Conservation (phyloP, 2,329 filamentous ascomycete species). For the Colletotrichum sp. region DNA sequence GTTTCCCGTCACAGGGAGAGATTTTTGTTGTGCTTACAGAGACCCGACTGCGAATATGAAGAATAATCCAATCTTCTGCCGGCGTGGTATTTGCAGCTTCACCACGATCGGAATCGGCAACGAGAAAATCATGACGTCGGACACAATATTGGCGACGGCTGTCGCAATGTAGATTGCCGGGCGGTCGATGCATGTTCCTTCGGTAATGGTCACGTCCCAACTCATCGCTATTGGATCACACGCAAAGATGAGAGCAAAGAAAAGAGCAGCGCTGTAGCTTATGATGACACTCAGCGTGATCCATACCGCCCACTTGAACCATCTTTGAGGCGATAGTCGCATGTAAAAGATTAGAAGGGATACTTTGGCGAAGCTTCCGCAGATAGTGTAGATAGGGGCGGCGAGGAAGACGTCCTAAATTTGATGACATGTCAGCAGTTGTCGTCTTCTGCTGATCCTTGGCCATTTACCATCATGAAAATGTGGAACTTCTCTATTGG, state of each 20-base stretch:
- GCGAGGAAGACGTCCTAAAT: slow-evolving; percentile 30
- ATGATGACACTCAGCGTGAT: slow-evolving; percentile 31
- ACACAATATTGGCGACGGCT: slow-evolving; percentile 50
- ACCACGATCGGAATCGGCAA: slow-evolving; percentile 52
- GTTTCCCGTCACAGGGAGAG: background rate
- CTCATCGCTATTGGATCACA: slow-evolving; percentile 36
- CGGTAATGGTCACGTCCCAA: slow-evolving; percentile 33
- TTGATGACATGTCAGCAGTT: background rate
- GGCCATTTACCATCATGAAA: slow-evolving; percentile 26
- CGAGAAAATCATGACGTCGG: slow-evolving; percentile 50
- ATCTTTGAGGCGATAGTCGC: slow-evolving; percentile 36
- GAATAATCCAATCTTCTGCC: slow-evolving; percentile 49
- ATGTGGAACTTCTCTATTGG: slow-evolving; percentile 28
- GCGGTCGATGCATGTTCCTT: slow-evolving; percentile 47
- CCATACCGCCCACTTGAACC: slow-evolving; percentile 35
- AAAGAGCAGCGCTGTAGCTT: slow-evolving; percentile 36
- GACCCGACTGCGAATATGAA: slow-evolving; percentile 49
- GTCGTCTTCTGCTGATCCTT: too few relatives aligned
- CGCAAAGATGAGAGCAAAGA: slow-evolving; percentile 39
- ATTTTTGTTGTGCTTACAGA: slow-evolving; percentile 28
- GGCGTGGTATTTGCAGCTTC: slow-evolving; percentile 46
- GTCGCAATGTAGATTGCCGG: slow-evolving; percentile 53
- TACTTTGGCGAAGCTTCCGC: slow-evolving; percentile 39
- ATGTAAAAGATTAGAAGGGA: slow-evolving; percentile 43
- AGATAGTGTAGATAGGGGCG: slow-evolving; percentile 35